A percentile compares a stretch with the other conserved stretches of the same genome.
These are phyloP conservation scores for Puccinia sorghi DNA, from an alignment of 1,284 basidiomycete species.

Conservation along the genomic window DNA sequence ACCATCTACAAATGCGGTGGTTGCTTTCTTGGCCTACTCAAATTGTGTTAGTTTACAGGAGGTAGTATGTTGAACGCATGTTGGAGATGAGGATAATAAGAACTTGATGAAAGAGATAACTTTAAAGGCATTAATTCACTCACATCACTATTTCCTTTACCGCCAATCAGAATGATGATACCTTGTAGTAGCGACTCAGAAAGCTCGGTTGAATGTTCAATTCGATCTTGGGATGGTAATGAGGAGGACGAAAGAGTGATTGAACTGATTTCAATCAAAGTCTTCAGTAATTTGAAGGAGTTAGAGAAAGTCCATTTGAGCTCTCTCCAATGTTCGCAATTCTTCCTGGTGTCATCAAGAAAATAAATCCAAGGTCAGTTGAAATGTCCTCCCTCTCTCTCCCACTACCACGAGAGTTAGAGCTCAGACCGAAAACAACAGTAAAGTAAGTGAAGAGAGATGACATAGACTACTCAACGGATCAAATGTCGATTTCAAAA, in stretches of 20 bases:
- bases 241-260: background rate
- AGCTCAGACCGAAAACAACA: too few relatives aligned
- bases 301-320: slow-evolving; percentile 33
- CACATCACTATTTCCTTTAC: slow-evolving; percentile 42
- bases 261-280: background rate
- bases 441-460: background rate
- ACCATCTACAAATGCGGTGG: background rate
- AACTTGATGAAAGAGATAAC: background rate
- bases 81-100: background rate
- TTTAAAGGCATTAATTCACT: background rate
- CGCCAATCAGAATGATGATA: slow-evolving; percentile 41
- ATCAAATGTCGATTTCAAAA: slow-evolving; percentile 22
- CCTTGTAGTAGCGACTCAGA: slow-evolving; percentile 33
- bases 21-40: slow-evolving; percentile 20
- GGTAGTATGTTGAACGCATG: background rate
- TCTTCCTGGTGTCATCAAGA: background rate
- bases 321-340: slow-evolving; percentile 37
- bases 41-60: background rate
- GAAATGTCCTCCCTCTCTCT: background rate
- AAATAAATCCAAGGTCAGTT: background rate
- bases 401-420: too few relatives aligned
- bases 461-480: slow-evolving; percentile 7
- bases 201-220: background rate
- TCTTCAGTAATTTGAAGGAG: slow-evolving; percentile 13
- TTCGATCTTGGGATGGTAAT: background rate